A percentile compares a stretch with the other conserved stretches of the same genome.
phyloP scores from a whole-genome alignment of 148 eudicot genomes.

The Cornus suecica region DNA sequence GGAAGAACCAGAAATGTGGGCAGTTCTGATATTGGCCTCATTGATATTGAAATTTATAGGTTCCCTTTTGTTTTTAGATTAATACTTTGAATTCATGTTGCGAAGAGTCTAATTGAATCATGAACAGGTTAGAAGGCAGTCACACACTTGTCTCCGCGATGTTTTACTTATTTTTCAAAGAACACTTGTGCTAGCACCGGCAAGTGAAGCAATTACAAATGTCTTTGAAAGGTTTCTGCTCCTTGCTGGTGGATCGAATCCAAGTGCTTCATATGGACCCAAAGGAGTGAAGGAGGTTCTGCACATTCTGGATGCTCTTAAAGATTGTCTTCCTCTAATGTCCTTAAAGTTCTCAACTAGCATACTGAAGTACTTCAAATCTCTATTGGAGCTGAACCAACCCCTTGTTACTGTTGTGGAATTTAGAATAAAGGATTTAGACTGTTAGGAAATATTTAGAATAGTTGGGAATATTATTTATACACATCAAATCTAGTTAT shows the following conservation, averaged over 20 bases:
- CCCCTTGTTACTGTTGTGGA: slow-evolving; percentile 77
- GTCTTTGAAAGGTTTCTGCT: slow-evolving; percentile 65
- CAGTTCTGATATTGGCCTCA: too few relatives aligned
- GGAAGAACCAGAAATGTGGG: too few relatives aligned
- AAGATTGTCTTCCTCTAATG: slow-evolving; percentile 69
- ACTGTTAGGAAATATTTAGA: too few relatives aligned
- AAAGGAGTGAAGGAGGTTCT: slow-evolving; percentile 84
- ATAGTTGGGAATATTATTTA: too few relatives aligned
- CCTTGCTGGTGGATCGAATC: slow-evolving; percentile 65
- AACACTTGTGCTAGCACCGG: slow-evolving; percentile 52
- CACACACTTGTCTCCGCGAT: slow-evolving; percentile 65
- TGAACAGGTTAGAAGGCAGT: slow-evolving; percentile 64
- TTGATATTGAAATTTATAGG: too few relatives aligned
- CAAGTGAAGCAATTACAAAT: slow-evolving; percentile 74
- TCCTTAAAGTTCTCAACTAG: slow-evolving; percentile 49
- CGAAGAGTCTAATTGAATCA: background rate
- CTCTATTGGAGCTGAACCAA: slow-evolving; percentile 61
- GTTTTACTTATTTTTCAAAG: slow-evolving; percentile 60
- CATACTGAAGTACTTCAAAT: slow-evolving; percentile 67
- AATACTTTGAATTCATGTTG: background rate
- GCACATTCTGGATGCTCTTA: slow-evolving; percentile 73
- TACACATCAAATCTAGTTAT: too few relatives aligned
- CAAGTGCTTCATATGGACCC: slow-evolving; percentile 47
- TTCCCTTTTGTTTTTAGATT: background rate
- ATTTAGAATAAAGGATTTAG: too few relatives aligned